These are phyloP conservation scores for Fusarium hainanense DNA, from an alignment of 2,329 filamentous ascomycete genomes.

Conservation along the genomic window DNA sequence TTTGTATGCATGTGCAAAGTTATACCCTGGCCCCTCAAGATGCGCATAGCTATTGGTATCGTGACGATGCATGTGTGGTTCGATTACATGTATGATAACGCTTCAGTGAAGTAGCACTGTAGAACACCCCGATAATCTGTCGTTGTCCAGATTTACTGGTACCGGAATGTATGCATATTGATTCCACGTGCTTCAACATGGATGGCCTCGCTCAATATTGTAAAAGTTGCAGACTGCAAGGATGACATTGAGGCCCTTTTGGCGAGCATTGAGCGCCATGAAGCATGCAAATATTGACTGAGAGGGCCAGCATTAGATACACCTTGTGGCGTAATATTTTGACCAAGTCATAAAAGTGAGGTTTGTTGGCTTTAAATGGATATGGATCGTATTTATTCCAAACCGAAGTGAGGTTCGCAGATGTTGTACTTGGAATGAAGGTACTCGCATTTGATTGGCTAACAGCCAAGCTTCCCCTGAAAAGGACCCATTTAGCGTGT, in stretches of 20 bases:
- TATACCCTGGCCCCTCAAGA: slow-evolving; percentile 11
- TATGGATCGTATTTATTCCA: background rate
- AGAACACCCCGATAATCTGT: background rate
- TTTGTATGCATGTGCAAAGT: slow-evolving; percentile 19
- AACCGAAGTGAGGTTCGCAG: background rate
- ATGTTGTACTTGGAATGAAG: background rate
- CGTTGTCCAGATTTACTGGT: background rate
- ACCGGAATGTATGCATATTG: background rate
- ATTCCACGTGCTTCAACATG: background rate
- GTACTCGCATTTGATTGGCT: background rate
- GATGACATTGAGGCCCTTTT: slow-evolving; percentile 9
- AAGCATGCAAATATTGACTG: background rate
- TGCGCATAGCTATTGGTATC: slow-evolving; percentile 8
- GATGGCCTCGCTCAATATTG: background rate
- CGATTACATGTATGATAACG: background rate
- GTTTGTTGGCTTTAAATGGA: slow-evolving; percentile 1
- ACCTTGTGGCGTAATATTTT: background rate
- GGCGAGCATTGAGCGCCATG: background rate
- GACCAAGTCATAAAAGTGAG: background rate
- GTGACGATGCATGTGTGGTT: slow-evolving; percentile 37
- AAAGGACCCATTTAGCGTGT: slow-evolving; percentile 21
- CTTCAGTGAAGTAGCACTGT: background rate
- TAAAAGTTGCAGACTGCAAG: background rate
- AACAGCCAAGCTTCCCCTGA: slow-evolving; percentile 31
- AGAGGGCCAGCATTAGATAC: background rate